Evolutionary conservation across 805 yeast species (phyloP).

Genomic region (Candida argentea): DNA sequence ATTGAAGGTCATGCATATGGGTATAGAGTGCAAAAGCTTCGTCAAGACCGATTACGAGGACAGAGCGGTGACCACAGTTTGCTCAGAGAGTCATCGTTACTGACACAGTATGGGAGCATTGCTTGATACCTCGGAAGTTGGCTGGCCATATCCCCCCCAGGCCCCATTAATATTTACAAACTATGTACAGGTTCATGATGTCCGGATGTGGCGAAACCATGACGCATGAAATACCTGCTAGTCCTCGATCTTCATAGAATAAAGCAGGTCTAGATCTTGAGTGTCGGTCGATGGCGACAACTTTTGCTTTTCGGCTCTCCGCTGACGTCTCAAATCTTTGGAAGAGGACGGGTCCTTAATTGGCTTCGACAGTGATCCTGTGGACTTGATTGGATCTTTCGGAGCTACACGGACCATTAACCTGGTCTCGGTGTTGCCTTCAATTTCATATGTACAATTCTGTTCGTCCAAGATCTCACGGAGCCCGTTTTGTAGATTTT

Average conservation of each 20-base stretch:
- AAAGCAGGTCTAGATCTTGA: constrained; percentile 31
- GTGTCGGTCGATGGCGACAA: constrained; percentile 9
- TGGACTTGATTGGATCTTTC: constrained; percentile 1
- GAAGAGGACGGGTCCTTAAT: constrained; percentile 1
- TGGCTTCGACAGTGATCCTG: constrained; percentile 1
- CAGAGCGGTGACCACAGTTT: too few species aligned
- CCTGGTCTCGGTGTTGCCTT: constrained; percentile 17
- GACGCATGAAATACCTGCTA: constrained; percentile 9
- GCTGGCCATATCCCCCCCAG: too few species aligned
- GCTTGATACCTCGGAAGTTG: too few species aligned
- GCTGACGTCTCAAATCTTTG: constrained; percentile 1
- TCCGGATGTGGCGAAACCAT: too few species aligned
- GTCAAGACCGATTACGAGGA: constrained; percentile 16
- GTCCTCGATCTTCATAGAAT: constrained; percentile 30
- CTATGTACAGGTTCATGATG: too few species aligned
- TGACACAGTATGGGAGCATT: too few species aligned
- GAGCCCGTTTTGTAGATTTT: constrained; percentile 10
- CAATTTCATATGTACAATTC: constrained; percentile 16
- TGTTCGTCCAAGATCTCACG: constrained; percentile 19
- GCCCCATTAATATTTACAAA: too few species aligned
- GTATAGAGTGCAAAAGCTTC: constrained; percentile 28
- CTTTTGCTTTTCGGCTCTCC: constrained; percentile 1
- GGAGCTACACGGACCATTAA: constrained; percentile 14
- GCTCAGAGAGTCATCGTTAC: too few species aligned
- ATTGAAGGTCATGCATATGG: constrained; percentile 32